Conservation (phyloP, 2,329 filamentous ascomycete genomes). For the Aspergillus sp. region DNA sequence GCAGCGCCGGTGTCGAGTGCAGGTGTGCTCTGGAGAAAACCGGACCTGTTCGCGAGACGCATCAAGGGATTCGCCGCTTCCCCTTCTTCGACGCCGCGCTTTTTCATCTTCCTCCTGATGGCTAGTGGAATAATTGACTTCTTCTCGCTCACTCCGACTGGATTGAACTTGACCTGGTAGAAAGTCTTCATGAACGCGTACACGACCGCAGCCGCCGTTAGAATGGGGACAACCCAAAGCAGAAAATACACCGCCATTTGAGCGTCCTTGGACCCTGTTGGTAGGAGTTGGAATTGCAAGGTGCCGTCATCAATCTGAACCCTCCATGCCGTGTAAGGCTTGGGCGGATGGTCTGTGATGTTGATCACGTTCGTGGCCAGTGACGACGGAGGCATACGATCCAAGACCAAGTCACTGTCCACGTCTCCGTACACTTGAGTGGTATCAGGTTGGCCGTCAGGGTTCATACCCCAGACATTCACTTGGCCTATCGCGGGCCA, state of each 20-base stretch:
- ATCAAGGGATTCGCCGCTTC: conserved; percentile 26
- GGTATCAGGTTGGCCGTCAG: conserved; percentile 52
- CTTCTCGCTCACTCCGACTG: conserved; percentile 46
- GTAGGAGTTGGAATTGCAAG: conserved; percentile 43
- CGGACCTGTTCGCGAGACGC: conserved; percentile 26
- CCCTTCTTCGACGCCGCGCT: conserved; percentile 13
- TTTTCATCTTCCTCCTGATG: conserved; percentile 28
- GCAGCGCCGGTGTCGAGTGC: conserved; percentile 25
- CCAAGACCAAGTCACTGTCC: conserved; percentile 50
- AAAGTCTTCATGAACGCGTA: conserved; percentile 53
- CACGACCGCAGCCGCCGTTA: conserved; percentile 42
- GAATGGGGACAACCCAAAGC: conserved; percentile 45
- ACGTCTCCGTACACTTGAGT: conserved; percentile 53
- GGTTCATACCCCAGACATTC: conserved; percentile 59
- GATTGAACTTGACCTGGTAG: conserved; percentile 55
- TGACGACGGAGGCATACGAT: conserved; percentile 53
- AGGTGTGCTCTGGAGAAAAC: conserved; percentile 28
- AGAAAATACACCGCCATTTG: conserved; percentile 49
- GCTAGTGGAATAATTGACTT: conserved; percentile 31
- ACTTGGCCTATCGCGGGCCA: conserved; percentile 55
- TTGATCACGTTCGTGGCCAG: conserved; percentile 49
- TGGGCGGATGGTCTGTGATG: conserved; percentile 46
- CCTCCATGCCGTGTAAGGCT: conserved; percentile 47
- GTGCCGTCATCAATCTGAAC: conserved; percentile 48
- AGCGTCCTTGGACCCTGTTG: conserved; percentile 43